Evolutionary conservation across 495 filamentous ascomycete species (phyloP), one percentile per base, ranked within the genome.

Genomic region (Aspergillus carlsbadensis): DNA sequence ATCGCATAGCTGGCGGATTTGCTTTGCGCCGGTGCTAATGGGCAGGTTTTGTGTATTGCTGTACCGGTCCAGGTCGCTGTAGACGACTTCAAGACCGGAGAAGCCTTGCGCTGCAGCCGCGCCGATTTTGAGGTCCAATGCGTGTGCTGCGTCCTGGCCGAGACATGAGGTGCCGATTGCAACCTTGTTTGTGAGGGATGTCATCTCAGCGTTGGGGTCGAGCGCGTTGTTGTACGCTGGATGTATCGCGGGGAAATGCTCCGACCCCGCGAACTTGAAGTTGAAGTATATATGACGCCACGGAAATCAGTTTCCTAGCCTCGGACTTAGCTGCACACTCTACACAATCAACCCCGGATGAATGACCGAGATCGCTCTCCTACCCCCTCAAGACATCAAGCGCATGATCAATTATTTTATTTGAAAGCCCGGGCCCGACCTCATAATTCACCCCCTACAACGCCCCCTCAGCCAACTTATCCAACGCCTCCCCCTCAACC

Each of bases 401-500:
- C 36, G n/a, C n/a, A n/a, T n/a, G n/a, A n/a, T n/a, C n/a, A n/a
- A n/a, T n/a, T n/a, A n/a, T n/a, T n/a, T n/a, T n/a, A n/a, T n/a
- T n/a, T n/a, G n/a, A n/a, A n/a, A n/a, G n/a, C n/a, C n/a, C n/a
- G n/a, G n/a, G n/a, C n/a, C n/a, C n/a, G n/a, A n/a, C n/a, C n/a
- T n/a, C n/a, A n/a, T n/a, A n/a, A n/a, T n/a, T n/a, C n/a, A n/a
- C n/a, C n/a, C n/a, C 15, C 44, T 17, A 48, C 54, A 43, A 69
- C 40, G 48, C 43, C 17, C 57, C 63, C 61, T 64, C 67, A 2
- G 76, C 74, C 74, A 96, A 69, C 68, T 82, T 81, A 15, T 60
- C 69, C 76, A 96, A 73, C 18, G 72, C 85, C 43, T 88, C 81
- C 31, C 86, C 86, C 57, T 94, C 90, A 14, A 97, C 84, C 69